phyloP scores from a whole-genome alignment of 495 filamentous ascomycete species.

The Xylaria telfairii region DNA sequence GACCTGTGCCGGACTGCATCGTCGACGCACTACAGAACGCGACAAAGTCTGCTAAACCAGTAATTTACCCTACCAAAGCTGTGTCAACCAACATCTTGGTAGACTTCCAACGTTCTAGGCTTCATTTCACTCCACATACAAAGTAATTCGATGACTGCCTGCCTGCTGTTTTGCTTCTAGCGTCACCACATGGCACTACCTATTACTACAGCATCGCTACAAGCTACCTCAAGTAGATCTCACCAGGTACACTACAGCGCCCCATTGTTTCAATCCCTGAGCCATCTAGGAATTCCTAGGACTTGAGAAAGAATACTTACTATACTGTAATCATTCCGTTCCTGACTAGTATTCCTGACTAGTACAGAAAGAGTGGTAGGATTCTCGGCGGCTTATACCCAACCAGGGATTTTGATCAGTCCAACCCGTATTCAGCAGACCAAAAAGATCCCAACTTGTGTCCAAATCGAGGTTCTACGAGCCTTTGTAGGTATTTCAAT shows the following conservation, averaged over 20 bases:
- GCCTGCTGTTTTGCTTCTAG: neutral
- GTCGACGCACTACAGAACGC: neutral
- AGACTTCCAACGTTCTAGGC: constrained; percentile 9
- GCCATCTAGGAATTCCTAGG: no score
- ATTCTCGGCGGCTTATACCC: constrained; percentile 15
- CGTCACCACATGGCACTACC: neutral
- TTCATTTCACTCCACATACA: constrained; percentile 1
- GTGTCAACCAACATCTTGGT: neutral
- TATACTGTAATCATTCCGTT: no score
- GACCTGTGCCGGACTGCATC: neutral
- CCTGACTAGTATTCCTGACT: constrained; percentile 21
- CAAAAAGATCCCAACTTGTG: neutral
- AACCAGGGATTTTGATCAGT: neutral
- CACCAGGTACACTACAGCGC: neutral
- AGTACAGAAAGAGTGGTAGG: constrained; percentile 18
- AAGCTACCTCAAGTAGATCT: neutral
- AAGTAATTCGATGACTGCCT: constrained; percentile 9
- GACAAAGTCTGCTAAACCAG: constrained; percentile 6
- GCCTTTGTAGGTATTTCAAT: neutral
- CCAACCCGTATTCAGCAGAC: neutral
- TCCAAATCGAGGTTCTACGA: constrained; percentile 1
- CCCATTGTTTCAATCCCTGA: neutral
- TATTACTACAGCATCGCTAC: constrained; percentile 2
- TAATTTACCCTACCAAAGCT: no score
- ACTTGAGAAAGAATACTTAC: neutral